Evolutionary conservation across 2,329 filamentous ascomycete genomes (phyloP).

Genomic region (Cladobotryum protrusum): DNA sequence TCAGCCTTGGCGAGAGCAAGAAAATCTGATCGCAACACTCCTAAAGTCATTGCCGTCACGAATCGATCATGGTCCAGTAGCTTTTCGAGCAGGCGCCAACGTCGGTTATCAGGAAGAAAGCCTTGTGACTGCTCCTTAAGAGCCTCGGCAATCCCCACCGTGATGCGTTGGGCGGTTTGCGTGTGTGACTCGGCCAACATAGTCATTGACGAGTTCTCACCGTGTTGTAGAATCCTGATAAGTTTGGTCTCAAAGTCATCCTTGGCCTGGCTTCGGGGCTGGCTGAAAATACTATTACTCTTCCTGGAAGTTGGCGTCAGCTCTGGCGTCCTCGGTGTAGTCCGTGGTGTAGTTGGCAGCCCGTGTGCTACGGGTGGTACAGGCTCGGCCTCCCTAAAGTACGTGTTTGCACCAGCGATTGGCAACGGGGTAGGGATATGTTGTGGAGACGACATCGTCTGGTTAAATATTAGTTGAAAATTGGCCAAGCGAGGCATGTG

Average conservation of each 20-base stretch:
- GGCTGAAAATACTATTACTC: constrained; percentile 17
- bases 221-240: not conserved
- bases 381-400: constrained; percentile 19
- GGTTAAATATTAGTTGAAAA: not conserved
- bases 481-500: not conserved
- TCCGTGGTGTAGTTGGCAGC: not conserved
- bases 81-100: constrained; percentile 28
- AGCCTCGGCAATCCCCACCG: constrained; percentile 19
- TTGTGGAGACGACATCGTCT: not conserved
- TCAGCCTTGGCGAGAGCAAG: constrained; percentile 22
- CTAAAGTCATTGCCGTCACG: constrained; percentile 23
- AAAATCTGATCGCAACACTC: constrained; percentile 20
- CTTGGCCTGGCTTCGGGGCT: constrained; percentile 18
- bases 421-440: constrained; percentile 23
- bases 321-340: not conserved
- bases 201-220: too few relatives aligned
- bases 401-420: constrained; percentile 31
- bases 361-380: not conserved
- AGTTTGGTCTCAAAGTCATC: constrained; percentile 20
- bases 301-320: not conserved
- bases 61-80: constrained; percentile 25
- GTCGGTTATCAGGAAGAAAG: constrained; percentile 27
- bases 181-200: not conserved
- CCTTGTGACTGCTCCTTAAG: constrained; percentile 21
- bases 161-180: constrained; percentile 12